A percentile compares a stretch with the other conserved stretches of the same genome.
phyloP scores from a whole-genome alignment of 495 filamentous ascomycete species.

The Penicillium odoratum region DNA sequence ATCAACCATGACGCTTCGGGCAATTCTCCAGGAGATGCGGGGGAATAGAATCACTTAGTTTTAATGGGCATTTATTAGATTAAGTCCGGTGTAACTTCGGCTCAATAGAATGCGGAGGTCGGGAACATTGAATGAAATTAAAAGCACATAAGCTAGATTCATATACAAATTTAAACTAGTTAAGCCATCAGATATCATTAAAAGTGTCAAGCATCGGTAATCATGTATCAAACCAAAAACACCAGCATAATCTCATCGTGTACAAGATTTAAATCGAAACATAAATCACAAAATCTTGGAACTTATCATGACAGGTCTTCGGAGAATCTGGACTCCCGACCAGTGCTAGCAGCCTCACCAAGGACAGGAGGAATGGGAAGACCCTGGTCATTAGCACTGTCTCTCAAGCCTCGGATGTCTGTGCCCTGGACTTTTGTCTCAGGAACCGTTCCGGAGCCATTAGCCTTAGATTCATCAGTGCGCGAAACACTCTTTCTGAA shows the following conservation, averaged over 20 bases:
- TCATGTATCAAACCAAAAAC: constrained; percentile 8
- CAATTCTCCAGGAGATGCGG: constrained; percentile 27
- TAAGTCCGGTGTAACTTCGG: not conserved
- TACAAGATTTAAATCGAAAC: not conserved
- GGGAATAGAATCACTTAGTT: constrained; percentile 2
- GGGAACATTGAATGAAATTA: not conserved
- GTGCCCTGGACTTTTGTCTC: constrained; percentile 32
- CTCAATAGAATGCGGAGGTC: not conserved
- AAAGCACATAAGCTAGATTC: not conserved
- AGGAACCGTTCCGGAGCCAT: constrained; percentile 51
- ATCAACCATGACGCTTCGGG: constrained; percentile 17
- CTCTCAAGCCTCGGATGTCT: constrained; percentile 43
- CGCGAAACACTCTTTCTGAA: constrained; percentile 29
- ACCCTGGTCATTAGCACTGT: constrained; percentile 50
- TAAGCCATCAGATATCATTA: too few species aligned
- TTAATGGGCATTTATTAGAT: not conserved
- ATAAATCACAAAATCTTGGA: constrained; percentile 5
- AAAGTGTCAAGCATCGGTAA: not conserved
- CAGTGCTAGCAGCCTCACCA: constrained; percentile 38
- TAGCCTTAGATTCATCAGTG: constrained; percentile 24
- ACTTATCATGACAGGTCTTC: constrained; percentile 38
- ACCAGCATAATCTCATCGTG: constrained; percentile 4
- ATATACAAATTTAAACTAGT: not conserved
- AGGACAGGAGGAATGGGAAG: constrained; percentile 40
- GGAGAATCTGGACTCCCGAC: constrained; percentile 50